phyloP scores from a whole-genome alignment of 768 basidiomycete species.

The Trametes cinnabarina region DNA sequence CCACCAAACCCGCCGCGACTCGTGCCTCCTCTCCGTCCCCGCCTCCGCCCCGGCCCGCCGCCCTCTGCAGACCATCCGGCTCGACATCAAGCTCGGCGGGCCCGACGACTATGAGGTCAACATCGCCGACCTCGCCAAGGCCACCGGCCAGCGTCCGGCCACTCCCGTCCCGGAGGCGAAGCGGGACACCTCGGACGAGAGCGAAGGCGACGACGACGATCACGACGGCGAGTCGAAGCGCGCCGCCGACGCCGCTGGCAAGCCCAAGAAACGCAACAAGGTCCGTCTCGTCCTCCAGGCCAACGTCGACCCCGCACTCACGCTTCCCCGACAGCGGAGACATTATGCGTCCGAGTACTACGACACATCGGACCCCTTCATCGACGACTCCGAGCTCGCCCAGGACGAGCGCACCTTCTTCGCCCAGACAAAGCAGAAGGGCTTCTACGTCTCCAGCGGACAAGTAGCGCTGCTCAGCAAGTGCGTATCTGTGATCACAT shows the following conservation, averaged over 20 bases:
- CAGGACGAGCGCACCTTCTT: conserved; percentile 90
- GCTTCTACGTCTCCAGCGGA: conserved; percentile 89
- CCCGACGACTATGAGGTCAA: conserved; percentile 76
- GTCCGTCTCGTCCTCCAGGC: conserved; percentile 16
- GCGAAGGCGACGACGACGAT: conserved; percentile 40
- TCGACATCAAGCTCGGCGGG: conserved; percentile 69
- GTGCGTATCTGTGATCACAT: too few species aligned
- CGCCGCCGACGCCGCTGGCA: not conserved
- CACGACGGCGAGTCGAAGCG: conserved; percentile 34
- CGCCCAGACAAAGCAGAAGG: conserved; percentile 87
- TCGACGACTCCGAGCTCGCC: conserved; percentile 93
- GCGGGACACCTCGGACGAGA: conserved; percentile 53
- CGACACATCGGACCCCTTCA: conserved; percentile 90
- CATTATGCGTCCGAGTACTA: conserved; percentile 77
- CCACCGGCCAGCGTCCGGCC: conserved; percentile 60
- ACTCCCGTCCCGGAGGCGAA: conserved; percentile 47
- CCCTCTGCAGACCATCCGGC: conserved; percentile 61
- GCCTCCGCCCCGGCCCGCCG: conserved; percentile 44
- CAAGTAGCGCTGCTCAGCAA: conserved; percentile 85
- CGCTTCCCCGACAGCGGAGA: conserved; percentile 33
- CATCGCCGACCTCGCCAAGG: conserved; percentile 54
- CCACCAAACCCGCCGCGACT: conserved; percentile 41
- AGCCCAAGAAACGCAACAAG: conserved; percentile 31
- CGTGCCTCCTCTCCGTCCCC: conserved; percentile 61
- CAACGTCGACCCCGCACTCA: conserved; percentile 5